These are phyloP conservation scores for Colletotrichum scovillei DNA, from an alignment of 2,329 filamentous ascomycete species.

Conservation along the genomic window DNA sequence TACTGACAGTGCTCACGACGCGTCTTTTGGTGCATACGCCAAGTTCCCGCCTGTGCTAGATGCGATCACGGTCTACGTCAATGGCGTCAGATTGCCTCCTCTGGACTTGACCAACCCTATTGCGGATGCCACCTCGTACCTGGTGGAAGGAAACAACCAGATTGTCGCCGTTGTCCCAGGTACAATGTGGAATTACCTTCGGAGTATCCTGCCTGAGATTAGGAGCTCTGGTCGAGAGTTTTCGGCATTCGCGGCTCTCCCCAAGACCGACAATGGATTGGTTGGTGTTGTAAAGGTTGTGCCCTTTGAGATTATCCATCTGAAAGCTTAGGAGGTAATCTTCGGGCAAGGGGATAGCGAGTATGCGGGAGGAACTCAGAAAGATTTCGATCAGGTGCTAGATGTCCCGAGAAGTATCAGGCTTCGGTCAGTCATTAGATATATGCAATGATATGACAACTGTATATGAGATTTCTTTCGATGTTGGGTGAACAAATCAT, in stretches of 20 bases:
- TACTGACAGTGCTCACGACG: neutral
- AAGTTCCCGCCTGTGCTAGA: slow-evolving; percentile 6
- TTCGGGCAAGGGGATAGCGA: no score
- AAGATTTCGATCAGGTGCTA: no score
- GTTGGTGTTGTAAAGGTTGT: slow-evolving; percentile 16
- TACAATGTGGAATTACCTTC: slow-evolving; percentile 30
- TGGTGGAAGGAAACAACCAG: slow-evolving; percentile 15
- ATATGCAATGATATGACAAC: no score
- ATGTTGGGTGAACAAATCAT: no score
- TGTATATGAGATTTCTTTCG: no score
- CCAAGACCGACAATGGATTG: slow-evolving; percentile 22
- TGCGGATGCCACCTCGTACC: slow-evolving; percentile 7
- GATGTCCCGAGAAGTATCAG: no score
- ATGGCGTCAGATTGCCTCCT: neutral
- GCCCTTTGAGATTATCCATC: neutral
- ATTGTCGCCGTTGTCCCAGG: slow-evolving; percentile 11
- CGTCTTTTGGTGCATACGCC: slow-evolving; percentile 14
- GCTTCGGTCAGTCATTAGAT: no score
- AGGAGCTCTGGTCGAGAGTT: neutral
- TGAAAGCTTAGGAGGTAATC: no score
- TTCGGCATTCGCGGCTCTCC: neutral
- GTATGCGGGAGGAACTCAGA: no score
- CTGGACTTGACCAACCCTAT: neutral
- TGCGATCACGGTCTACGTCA: slow-evolving; percentile 4
- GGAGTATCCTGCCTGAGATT: neutral